Base-by-base conservation (phyloP, 2,329 filamentous ascomycete genomes). In the Talaromyces rugulosus region DNA sequence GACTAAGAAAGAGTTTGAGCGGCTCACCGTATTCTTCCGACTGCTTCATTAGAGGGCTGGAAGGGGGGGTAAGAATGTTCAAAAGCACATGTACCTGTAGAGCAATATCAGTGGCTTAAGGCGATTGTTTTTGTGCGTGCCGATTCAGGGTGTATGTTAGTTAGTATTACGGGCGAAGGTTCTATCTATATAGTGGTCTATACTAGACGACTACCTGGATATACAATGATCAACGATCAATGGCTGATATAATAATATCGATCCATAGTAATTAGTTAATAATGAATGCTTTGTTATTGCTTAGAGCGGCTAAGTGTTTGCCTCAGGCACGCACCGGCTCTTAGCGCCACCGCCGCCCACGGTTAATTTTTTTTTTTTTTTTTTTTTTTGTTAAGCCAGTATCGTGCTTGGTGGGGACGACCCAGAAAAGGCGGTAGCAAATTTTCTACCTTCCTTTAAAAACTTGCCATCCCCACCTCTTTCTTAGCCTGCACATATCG, bases 1-100 rank as follows among this genome's bases (percentile, higher is more conserved):
- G 9, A 85, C 89, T 40, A 91, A 95, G 72, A 80, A 93, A 14
- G 70, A 73, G 34, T 72, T 71, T 65, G 92, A 97, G 78, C 89
- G 89, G 68, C 83, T 92, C 62, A 91, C 87, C 1, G 81, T 95
- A 31, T 90, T 90, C 75, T 84, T 89, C 64, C 89, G 95, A 74
- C 76, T 96, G 68, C 75, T 86, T 73, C 83, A 78, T 42, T 62
- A 60, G 28, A 30, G 28, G 16, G 18, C n/a, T 27, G 23, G 23
- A 47, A 4, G 2, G n/a, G 44, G 23, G 23, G 3, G 9, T 23
- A 18, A 16, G 40, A 44, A 44, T 18, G 18, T 44, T 44, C 18
- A 18, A 23, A 23, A 18, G n/a, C 9, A 12, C 44, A 47, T 27
- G 23, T 27, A 47, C n/a, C 18, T 47, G n/a, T 23, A 47, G 18